Evolutionary conservation across 176 grass and related monocot genomes (phyloP).

Genomic region (maize (Zea mays)): Zm-B73-REFERENCE-NAM-5.0 NC_050102.1:53576001-53576500

Average conservation of each 20-base stretch:
- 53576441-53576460: conserved; percentile 45
- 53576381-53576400: conserved; percentile 36
- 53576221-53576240: conserved; percentile 48
- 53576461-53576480: conserved; percentile 55
- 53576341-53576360: conserved; percentile 49
- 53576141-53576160: conserved; percentile 16
- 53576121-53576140: not conserved
- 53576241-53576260: conserved; percentile 50
- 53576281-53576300: conserved; percentile 59
- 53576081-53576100: conserved; percentile 10
- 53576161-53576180: conserved; percentile 25
- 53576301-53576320: conserved; percentile 28
- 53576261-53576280: conserved; percentile 43
- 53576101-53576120: not conserved
- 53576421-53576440: conserved; percentile 69
- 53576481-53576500: conserved; percentile 16
- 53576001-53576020: not conserved
- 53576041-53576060: not conserved
- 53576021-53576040: not conserved
- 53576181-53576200: conserved; percentile 49
- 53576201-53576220: conserved; percentile 43
- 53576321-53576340: conserved; percentile 53
- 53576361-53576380: conserved; percentile 24
- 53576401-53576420: conserved; percentile 27
- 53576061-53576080: conserved; percentile 17